Evolutionary conservation across 352 stramenopile species (phyloP), one percentile per base, ranked within the genome.

Genomic region (Pythium brassicae): DNA sequence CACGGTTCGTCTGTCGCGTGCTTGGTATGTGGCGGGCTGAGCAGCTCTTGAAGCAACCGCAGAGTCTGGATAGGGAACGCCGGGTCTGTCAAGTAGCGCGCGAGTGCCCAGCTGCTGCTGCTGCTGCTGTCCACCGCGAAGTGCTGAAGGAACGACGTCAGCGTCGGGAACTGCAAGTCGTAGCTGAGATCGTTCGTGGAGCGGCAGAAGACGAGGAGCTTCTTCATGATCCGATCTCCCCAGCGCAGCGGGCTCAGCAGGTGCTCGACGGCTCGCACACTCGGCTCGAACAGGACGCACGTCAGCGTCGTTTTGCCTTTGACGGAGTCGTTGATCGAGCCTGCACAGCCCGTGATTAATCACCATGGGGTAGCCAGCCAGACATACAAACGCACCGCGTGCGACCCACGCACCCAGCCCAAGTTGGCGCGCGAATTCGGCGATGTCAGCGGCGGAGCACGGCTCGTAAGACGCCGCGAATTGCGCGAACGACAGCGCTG

Each of bases 1-100:
- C 79, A 89, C 3, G 48, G 43, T 20, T 57, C 63, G 35, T 82
- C 76, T 37, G 72, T 71, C n/a, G 65, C 55, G 42, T 87, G 76
- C 47, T 83, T 71, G 4, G 9, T 15, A 44, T 87, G 76, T 7
- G 59, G 53, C 32, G 65, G 64, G 25, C 62, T 63, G 4, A 80
- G 10, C 48, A 84, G 73, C 15, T 71, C 67, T 6, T 47, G 53
- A 1, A 75, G 14, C 20, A 39, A 48, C 17, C 77, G 46, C n/a
- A 86, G 46, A 53, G 50, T 71, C 3, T 55, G 48, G 11, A 58
- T 52, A 14, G 82, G 55, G 35, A 71, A 58, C 4, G 66, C 53
- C 1, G 70, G 53, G 8, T 78, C 62, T 0, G 29, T 39, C 1
- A 86, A 14, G 26, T 60, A 68, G 0, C 32, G 8, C n/a, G 60